phyloP scores from a whole-genome alignment of 768 basidiomycete genomes.

The Leccinum boreale region DNA sequence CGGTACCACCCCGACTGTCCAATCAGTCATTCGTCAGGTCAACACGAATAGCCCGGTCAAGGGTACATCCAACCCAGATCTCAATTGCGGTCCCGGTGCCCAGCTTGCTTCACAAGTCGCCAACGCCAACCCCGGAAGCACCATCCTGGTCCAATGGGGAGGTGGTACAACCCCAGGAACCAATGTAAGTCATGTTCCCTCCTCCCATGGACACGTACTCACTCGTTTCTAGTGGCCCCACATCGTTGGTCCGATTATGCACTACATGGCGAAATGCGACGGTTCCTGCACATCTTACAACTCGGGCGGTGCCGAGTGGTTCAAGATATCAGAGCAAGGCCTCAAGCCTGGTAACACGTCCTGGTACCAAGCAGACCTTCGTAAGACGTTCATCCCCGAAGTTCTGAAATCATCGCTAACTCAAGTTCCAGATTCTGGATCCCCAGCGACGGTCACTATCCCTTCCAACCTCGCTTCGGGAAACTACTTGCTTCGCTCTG shows the following conservation, averaged over 20 bases:
- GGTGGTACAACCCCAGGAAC: slow-evolving; percentile 35
- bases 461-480: slow-evolving; percentile 57
- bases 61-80: slow-evolving; percentile 49
- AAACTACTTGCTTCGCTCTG: slow-evolving; percentile 72
- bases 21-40: slow-evolving; percentile 43
- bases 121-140: slow-evolving; percentile 57
- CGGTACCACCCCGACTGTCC: slow-evolving; percentile 22
- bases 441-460: slow-evolving; percentile 37
- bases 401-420: not conserved
- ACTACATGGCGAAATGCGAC: slow-evolving; percentile 67
- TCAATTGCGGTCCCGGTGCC: slow-evolving; percentile 59
- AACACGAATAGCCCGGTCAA: slow-evolving; percentile 46
- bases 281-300: slow-evolving; percentile 55
- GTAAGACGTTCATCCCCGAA: slow-evolving; percentile 29
- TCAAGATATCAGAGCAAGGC: slow-evolving; percentile 65
- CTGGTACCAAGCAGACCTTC: slow-evolving; percentile 51
- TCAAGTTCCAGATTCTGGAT: slow-evolving; percentile 33
- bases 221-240: slow-evolving; percentile 42
- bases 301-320: slow-evolving; percentile 57
- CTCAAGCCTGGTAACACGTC: slow-evolving; percentile 28
- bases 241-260: slow-evolving; percentile 63
- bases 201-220: not conserved
- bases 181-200: slow-evolving; percentile 17
- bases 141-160: slow-evolving; percentile 51
- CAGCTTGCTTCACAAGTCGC: slow-evolving; percentile 45